phyloP scores from a whole-genome alignment of 192 early-diverging fungal species.

The Podila verticillata region DNA sequence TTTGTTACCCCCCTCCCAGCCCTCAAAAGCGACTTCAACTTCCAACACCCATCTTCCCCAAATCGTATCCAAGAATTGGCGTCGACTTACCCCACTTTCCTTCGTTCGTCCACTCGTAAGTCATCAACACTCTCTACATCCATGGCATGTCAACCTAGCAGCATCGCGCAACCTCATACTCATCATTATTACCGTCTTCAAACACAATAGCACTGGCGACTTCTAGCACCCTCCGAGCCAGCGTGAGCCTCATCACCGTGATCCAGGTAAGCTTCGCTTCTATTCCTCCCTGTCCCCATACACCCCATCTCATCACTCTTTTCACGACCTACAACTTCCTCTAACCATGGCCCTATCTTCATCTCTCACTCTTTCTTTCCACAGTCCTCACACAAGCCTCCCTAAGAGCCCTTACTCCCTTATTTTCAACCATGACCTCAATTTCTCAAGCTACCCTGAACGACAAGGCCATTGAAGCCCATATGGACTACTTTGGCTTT shows the following conservation, averaged over 20 bases:
- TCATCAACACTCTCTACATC: not conserved
- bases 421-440: conserved; percentile 4
- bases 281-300: not conserved
- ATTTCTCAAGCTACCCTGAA: conserved; percentile 4
- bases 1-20: not conserved
- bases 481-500: conserved; percentile 1
- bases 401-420: conserved; percentile 12
- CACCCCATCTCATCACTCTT: not conserved
- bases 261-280: conserved; percentile 1
- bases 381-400: conserved; percentile 35
- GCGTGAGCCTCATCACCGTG: conserved; percentile 8
- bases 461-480: conserved; percentile 16
- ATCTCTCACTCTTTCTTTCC: not conserved
- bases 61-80: conserved; percentile 50
- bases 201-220: conserved; percentile 29
- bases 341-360: not conserved
- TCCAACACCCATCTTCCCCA: not conserved
- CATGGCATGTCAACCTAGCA: not conserved
- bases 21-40: not conserved
- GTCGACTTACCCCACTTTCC: conserved; percentile 31
- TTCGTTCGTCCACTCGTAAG: conserved; percentile 23
- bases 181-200: not conserved
- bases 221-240: conserved; percentile 7
- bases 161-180: not conserved
- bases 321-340: not conserved